Evolutionary conservation across 805 yeast species (phyloP).

Genomic region (Lipomyces anomalus): DNA sequence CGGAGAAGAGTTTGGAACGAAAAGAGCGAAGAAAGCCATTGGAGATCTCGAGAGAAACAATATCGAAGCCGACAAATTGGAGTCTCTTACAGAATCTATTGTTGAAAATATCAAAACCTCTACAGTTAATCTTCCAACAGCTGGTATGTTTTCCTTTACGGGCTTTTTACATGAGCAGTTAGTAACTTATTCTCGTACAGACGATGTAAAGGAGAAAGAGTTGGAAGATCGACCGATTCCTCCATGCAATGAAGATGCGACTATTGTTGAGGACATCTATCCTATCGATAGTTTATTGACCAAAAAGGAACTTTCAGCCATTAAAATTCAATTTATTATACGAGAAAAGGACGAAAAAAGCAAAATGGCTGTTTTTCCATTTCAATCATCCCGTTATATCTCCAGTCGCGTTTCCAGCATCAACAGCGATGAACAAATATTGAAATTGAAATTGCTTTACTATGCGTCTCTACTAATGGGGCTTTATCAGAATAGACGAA

Average conservation of each 20-base stretch:
- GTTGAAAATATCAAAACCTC: conserved; percentile 68
- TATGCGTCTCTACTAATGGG: conserved; percentile 78
- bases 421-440: conserved; percentile 43
- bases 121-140: conserved; percentile 69
- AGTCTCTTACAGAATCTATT: conserved; percentile 69
- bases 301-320: conserved; percentile 51
- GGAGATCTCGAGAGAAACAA: conserved; percentile 72
- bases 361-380: conserved; percentile 16
- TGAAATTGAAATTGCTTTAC: conserved; percentile 64
- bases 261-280: conserved; percentile 74
- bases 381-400: conserved; percentile 16
- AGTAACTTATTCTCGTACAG: conserved; percentile 20
- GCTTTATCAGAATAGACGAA: conserved; percentile 66
- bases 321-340: conserved; percentile 53
- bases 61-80: conserved; percentile 77
- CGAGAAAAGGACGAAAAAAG: conserved; percentile 35
- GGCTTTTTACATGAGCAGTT: not conserved
- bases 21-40: conserved; percentile 89
- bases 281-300: conserved; percentile 69
- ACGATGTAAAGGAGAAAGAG: conserved; percentile 51
- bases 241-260: conserved; percentile 66
- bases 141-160: conserved; percentile 24
- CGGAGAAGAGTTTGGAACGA: conserved; percentile 97
- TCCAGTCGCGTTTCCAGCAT: conserved; percentile 34
- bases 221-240: conserved; percentile 81